These are phyloP conservation scores for Flaveria bidentis DNA, from an alignment of 129 eudicot genomes.

Conservation along the genomic window DNA sequence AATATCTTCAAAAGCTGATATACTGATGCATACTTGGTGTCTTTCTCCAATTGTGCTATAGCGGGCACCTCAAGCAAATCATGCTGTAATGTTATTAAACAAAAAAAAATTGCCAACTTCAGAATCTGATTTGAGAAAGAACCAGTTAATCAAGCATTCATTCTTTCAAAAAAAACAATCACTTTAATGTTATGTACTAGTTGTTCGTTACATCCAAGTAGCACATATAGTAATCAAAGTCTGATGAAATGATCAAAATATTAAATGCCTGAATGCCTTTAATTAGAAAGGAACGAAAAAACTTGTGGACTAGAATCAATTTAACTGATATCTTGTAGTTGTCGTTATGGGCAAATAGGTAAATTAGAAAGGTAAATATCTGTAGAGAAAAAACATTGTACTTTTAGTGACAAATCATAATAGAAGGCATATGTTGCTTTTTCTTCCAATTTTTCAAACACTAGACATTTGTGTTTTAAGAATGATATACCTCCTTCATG, in stretches of 20 bases:
- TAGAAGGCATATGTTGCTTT: too few relatives aligned
- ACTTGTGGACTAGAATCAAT: not conserved
- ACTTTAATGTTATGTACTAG: not conserved
- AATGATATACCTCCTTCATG: not conserved
- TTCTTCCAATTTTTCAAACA: not conserved
- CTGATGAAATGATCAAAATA: not conserved
- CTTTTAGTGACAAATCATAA: not conserved
- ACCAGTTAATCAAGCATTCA: conserved; percentile 8
- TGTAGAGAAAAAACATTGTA: not conserved
- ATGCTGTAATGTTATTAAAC: conserved; percentile 43
- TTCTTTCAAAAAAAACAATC: not conserved
- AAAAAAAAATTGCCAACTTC: not conserved
- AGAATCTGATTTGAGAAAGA: not conserved
- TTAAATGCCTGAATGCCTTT: not conserved
- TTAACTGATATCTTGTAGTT: not conserved
- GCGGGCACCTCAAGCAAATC: conserved; percentile 89
- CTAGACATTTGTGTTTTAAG: not conserved
- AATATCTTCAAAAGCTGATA: conserved; percentile 75
- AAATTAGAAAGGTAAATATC: not conserved
- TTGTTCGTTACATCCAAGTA: not conserved
- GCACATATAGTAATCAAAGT: not conserved
- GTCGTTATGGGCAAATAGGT: not conserved
- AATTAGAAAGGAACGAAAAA: not conserved
- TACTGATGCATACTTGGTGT: conserved; percentile 53
- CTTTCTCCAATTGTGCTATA: conserved; percentile 84